Evolutionary conservation across 768 basidiomycete species (phyloP).

Genomic region (Royoungia palumana): DNA sequence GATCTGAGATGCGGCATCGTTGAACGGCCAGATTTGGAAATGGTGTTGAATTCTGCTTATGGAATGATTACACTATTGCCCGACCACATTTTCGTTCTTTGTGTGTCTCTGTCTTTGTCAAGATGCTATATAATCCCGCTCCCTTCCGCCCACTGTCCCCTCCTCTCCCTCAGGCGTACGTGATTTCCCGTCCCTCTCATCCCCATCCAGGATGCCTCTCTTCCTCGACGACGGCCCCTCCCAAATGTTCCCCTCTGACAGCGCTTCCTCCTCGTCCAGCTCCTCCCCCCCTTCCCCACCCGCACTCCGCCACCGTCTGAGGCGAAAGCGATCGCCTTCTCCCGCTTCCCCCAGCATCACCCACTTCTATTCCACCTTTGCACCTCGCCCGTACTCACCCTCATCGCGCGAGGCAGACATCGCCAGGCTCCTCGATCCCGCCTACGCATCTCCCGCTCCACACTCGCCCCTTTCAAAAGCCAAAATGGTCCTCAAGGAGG

Average conservation of each 20-base stretch:
- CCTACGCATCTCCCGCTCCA: slow-evolving; percentile 43
- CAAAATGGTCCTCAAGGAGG: slow-evolving; percentile 23
- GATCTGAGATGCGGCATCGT: slow-evolving; percentile 30
- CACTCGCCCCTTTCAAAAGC: slow-evolving; percentile 23
- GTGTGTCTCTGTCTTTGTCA: slow-evolving; percentile 29
- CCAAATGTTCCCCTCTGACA: slow-evolving; percentile 19
- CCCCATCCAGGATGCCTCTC: not conserved
- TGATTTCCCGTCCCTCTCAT: not conserved
- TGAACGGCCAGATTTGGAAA: slow-evolving; percentile 12
- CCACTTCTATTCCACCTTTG: slow-evolving; percentile 5
- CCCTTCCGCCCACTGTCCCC: slow-evolving; percentile 11
- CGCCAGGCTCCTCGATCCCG: slow-evolving; percentile 61
- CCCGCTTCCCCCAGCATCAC: slow-evolving; percentile 26
- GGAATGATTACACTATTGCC: slow-evolving; percentile 29
- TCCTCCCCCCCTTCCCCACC: slow-evolving; percentile 15
- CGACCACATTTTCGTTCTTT: slow-evolving; percentile 28
- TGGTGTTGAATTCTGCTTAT: slow-evolving; percentile 17
- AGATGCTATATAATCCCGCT: slow-evolving; percentile 31
- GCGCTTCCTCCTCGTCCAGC: slow-evolving; percentile 16
- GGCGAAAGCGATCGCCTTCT: slow-evolving; percentile 25
- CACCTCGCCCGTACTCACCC: slow-evolving; percentile 32
- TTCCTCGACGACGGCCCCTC: slow-evolving; percentile 4
- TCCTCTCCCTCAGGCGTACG: not conserved
- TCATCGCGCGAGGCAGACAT: slow-evolving; percentile 48
- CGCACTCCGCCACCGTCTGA: slow-evolving; percentile 22